A percentile compares a stretch with the other conserved stretches of the same genome.
These are phyloP conservation scores for Phoma sp. DNA, from an alignment of 2,329 filamentous ascomycete genomes.

Conservation along the genomic window DNA sequence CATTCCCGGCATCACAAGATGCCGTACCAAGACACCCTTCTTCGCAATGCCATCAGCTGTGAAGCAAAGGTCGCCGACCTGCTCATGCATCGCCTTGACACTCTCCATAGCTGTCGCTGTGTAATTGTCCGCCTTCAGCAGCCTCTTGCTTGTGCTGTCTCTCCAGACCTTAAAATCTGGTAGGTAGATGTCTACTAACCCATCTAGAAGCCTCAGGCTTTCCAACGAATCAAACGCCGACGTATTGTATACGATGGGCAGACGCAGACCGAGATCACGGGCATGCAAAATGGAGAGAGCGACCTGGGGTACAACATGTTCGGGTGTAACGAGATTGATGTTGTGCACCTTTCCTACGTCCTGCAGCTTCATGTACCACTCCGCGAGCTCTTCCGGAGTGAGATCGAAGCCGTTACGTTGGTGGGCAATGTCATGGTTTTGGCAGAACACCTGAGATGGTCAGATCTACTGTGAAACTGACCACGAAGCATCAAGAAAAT, in stretches of 20 bases:
- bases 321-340: constrained; percentile 86
- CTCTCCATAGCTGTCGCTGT: constrained; percentile 74
- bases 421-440: constrained; percentile 82
- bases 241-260: constrained; percentile 86
- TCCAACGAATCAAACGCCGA: constrained; percentile 79
- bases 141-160: constrained; percentile 66
- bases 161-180: constrained; percentile 88
- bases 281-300: constrained; percentile 77
- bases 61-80: constrained; percentile 85
- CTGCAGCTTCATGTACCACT: constrained; percentile 85
- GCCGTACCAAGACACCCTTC: constrained; percentile 75
- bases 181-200: constrained; percentile 84
- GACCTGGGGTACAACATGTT: constrained; percentile 86
- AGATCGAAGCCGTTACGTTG: constrained; percentile 81
- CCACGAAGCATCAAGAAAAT: constrained; percentile 34
- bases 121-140: constrained; percentile 82
- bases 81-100: constrained; percentile 78
- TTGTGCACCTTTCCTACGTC: constrained; percentile 83
- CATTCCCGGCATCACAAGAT: constrained; percentile 84
- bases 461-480: not conserved
- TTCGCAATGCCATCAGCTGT: constrained; percentile 82
- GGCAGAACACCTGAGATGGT: constrained; percentile 44
- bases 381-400: constrained; percentile 76
- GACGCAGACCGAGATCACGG: constrained; percentile 68
- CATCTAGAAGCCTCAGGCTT: constrained; percentile 75